Conservation (phyloP, 768 basidiomycete species). For the Hygrophorus russula region DNA sequence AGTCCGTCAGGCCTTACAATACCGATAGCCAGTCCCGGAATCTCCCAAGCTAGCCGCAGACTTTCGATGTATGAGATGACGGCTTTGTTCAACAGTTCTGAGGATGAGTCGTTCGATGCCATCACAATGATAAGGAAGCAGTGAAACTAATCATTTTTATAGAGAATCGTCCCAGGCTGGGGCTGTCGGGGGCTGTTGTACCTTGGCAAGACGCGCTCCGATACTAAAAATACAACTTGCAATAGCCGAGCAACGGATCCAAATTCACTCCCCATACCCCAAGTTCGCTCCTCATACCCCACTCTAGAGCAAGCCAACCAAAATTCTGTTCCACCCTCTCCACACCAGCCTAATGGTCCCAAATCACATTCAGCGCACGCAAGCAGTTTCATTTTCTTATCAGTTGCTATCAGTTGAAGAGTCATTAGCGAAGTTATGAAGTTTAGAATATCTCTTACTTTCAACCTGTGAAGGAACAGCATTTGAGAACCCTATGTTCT, state of each 20-base stretch:
- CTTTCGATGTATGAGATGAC: too few relatives aligned
- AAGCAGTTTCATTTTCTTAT: constrained; percentile 49
- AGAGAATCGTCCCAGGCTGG: too few relatives aligned
- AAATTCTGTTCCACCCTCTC: constrained; percentile 63
- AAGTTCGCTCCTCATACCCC: constrained; percentile 41
- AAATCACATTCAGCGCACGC: constrained; percentile 80
- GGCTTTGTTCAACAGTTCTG: too few relatives aligned
- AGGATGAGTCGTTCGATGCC: too few relatives aligned
- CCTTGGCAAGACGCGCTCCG: too few relatives aligned
- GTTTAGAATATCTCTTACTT: constrained; percentile 12
- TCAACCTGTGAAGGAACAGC: constrained; percentile 30
- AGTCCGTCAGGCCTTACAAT: too few relatives aligned
- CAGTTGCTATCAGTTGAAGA: constrained; percentile 8
- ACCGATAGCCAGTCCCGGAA: too few relatives aligned
- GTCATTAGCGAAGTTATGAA: constrained; percentile 1
- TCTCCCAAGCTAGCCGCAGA: too few relatives aligned
- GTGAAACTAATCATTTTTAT: too few relatives aligned
- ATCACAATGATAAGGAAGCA: too few relatives aligned
- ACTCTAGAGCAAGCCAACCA: constrained; percentile 69
- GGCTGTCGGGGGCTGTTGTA: too few relatives aligned
- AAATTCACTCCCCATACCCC: constrained; percentile 70
- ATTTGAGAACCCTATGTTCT: constrained; percentile 77
- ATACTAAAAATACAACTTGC: too few relatives aligned
- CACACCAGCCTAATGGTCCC: constrained; percentile 74
- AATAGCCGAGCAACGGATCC: constrained; percentile 63